Evolutionary conservation across 108 stramenopile species (phyloP).

Genomic region (Halocafeteria seosinensis): DNA sequence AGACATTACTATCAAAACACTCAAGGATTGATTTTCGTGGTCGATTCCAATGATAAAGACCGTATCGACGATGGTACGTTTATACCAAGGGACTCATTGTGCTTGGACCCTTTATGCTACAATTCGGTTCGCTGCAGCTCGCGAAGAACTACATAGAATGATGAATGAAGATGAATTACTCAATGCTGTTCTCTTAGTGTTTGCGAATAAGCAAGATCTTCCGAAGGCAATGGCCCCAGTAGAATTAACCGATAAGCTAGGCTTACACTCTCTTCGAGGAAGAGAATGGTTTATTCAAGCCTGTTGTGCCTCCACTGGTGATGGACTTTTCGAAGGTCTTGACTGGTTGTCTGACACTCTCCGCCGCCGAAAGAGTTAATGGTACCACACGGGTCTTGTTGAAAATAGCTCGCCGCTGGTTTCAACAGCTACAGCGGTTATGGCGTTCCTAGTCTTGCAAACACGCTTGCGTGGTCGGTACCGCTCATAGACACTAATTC

Average conservation of each 20-base stretch:
- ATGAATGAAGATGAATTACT: conserved; percentile 84
- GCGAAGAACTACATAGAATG: conserved; percentile 83
- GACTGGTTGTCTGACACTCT: conserved; percentile 10
- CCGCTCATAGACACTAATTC: too few relatives aligned
- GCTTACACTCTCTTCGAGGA: conserved; percentile 69
- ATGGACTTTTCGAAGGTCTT: conserved; percentile 27
- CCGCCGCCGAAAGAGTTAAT: too few relatives aligned
- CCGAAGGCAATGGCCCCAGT: conserved; percentile 82
- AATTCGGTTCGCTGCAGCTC: conserved; percentile 43
- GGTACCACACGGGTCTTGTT: too few relatives aligned
- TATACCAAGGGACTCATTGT: too few relatives aligned
- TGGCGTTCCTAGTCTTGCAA: too few relatives aligned
- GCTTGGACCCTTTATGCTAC: neutral
- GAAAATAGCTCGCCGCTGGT: too few relatives aligned
- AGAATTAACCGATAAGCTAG: conserved; percentile 80
- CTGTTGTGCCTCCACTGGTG: conserved; percentile 74
- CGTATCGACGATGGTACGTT: conserved; percentile 80
- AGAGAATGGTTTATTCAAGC: conserved; percentile 96
- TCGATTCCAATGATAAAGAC: conserved; percentile 88
- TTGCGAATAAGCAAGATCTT: conserved; percentile 93
- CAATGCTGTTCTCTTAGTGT: conserved; percentile 75
- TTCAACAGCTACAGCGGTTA: too few relatives aligned
- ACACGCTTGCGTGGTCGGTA: too few relatives aligned
- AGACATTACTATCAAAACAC: conserved; percentile 97
- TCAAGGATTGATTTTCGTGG: conserved; percentile 90